Base-by-base conservation (phyloP, 2,329 filamentous ascomycete species). In the Clonostachys solani region DNA sequence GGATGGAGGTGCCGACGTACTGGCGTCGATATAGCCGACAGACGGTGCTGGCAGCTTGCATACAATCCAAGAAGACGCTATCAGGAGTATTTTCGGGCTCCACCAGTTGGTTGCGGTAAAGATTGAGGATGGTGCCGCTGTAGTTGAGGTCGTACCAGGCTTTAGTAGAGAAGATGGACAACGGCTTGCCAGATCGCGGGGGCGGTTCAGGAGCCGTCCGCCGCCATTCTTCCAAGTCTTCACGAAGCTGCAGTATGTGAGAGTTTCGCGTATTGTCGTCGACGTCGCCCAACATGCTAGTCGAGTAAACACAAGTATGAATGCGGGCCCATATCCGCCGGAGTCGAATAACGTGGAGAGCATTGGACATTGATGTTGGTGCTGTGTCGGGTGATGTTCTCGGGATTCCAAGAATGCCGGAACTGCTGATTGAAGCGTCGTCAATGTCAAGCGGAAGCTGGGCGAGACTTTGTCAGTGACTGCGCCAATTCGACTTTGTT, bases 1-100 rank as follows among this genome's bases (percentile, higher is more conserved):
- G n/a, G 18, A 42, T 42, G n/a, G 18, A 15, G 5, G 40, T 42
- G 18, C 40, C 8, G 8, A 42, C 8, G 40, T 12, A 42, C 19
- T 23, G 19, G 48, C 66, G 58, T 4, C 63, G 53, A 48, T 51
- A 58, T 10, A 45, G 42, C 12, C 52, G 49, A 5, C 55, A 53
- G 6, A 50, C 48, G 3, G 12, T 49, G 33, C 41, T 46, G 1
- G 54, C 53, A 10, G 54, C 54, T 5, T 45, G 12, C 23, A 54
- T 19, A 17, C 54, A 56, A 4, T 55, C 55, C 2, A 55, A 38
- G 19, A 62, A 60, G 12, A 58, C 49, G 5, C 49, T 45, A 1
- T 60, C 51, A 5, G 51, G 7, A 2, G 50, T 40, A 3, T 53
- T 42, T 19, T 50, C 41, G n/a, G n/a, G n/a, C 34, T 52, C 47